Conservation (phyloP, 73 alveolate genomes). For the Strombidium stylifer region DNA sequence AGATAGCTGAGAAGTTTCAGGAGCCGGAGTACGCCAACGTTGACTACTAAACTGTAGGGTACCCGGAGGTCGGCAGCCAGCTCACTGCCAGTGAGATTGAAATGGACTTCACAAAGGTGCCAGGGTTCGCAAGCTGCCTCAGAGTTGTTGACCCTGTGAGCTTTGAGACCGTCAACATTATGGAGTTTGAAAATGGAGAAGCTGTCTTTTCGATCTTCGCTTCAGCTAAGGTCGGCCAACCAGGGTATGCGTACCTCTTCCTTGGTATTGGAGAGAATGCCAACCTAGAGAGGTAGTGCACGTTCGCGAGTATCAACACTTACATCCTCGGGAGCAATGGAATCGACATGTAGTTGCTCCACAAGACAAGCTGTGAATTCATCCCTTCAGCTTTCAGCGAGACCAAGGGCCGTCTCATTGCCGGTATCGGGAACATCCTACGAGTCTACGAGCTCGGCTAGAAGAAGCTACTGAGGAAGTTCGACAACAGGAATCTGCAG, state of each 20-base stretch:
- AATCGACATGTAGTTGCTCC: constrained; percentile 67
- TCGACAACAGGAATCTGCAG: constrained; percentile 84
- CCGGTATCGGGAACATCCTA: constrained; percentile 92
- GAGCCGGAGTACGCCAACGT: constrained; percentile 30
- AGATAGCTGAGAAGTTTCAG: constrained; percentile 26
- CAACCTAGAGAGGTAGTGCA: constrained; percentile 58
- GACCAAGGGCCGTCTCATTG: constrained; percentile 86
- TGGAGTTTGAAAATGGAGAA: constrained; percentile 87
- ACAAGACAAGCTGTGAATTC: constrained; percentile 87
- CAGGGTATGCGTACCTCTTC: constrained; percentile 60
- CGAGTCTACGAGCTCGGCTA: constrained; percentile 96
- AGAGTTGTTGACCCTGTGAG: constrained; percentile 85
- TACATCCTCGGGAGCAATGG: constrained; percentile 75
- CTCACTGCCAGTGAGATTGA: too few species aligned
- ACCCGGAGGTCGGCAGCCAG: constrained; percentile 72
- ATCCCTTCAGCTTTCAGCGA: constrained; percentile 91
- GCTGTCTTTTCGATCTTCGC: constrained; percentile 73
- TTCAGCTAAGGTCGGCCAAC: constrained; percentile 56
- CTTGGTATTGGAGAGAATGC: constrained; percentile 73
- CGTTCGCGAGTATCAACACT: constrained; percentile 68
- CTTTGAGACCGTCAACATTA: constrained; percentile 63
- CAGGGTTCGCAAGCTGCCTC: constrained; percentile 95
- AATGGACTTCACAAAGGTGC: too few species aligned
- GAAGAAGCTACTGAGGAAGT: constrained; percentile 92
- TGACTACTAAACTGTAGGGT: constrained; percentile 38